phyloP scores from a whole-genome alignment of 768 basidiomycete genomes.

The Suillus cothurnatus region DNA sequence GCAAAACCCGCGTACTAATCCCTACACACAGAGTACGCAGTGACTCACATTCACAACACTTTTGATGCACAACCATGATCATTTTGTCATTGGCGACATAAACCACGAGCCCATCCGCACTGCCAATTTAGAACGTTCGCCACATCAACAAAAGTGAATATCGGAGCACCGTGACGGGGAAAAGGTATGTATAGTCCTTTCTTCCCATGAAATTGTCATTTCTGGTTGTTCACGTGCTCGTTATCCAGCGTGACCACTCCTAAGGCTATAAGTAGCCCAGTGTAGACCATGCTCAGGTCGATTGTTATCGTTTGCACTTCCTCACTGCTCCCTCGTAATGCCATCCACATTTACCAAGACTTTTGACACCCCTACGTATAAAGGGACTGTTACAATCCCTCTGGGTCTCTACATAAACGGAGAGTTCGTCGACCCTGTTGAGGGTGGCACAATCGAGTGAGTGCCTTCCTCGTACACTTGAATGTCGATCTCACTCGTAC shows the following conservation, averaged over 20 bases:
- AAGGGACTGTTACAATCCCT: conserved; percentile 54
- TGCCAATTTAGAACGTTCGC: neutral
- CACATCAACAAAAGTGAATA: neutral
- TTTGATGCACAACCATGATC: no score
- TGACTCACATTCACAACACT: no score
- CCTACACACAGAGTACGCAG: no score
- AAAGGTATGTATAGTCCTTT: neutral
- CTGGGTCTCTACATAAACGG: conserved; percentile 75
- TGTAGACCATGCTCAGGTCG: neutral
- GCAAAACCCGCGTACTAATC: no score
- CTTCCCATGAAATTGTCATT: neutral
- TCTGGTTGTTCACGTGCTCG: neutral
- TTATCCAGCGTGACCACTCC: neutral
- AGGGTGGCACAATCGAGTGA: conserved; percentile 63
- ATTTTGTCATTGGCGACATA: no score
- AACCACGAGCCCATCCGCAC: neutral
- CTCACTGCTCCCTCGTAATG: conserved; percentile 28
- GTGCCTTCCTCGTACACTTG: conserved; percentile 21
- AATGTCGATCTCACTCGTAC: conserved; percentile 7
- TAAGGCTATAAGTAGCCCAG: neutral
- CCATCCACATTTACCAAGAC: conserved; percentile 43
- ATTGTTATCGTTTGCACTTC: neutral
- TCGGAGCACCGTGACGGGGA: conserved; percentile 4
- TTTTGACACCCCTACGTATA: conserved; percentile 59
- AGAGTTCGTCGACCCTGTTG: conserved; percentile 47